These are phyloP conservation scores for Patellifolia procumbens DNA, from an alignment of 179 eudicot species.

Conservation along the genomic window DNA sequence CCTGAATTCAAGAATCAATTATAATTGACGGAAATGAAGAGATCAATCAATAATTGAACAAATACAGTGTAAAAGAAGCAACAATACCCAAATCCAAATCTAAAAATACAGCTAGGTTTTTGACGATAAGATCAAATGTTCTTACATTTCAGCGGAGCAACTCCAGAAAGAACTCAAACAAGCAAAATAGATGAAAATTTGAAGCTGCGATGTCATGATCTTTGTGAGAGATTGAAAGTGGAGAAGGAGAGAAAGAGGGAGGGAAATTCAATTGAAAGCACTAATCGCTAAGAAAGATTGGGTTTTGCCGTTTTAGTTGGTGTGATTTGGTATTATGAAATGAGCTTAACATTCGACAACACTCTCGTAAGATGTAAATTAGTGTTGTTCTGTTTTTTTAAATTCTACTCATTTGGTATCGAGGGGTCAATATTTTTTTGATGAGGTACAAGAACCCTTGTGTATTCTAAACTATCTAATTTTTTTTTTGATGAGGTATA, in stretches of 20 bases:
- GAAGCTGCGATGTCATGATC: conserved; percentile 40
- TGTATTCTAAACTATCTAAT: too few relatives aligned
- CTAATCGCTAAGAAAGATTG: not conserved
- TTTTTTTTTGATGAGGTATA: too few relatives aligned
- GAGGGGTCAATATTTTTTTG: too few relatives aligned
- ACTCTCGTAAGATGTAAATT: too few relatives aligned
- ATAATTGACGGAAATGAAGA: conserved; percentile 2
- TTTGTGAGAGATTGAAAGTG: not conserved
- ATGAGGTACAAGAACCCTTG: too few relatives aligned
- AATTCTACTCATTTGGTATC: too few relatives aligned
- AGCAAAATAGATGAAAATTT: conserved; percentile 33
- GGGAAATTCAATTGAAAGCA: not conserved
- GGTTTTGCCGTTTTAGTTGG: not conserved
- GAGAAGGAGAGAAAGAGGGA: not conserved
- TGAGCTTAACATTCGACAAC: too few relatives aligned
- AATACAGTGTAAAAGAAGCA: not conserved
- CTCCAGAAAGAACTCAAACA: conserved; percentile 20
- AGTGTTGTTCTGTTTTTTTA: too few relatives aligned
- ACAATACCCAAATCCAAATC: too few relatives aligned
- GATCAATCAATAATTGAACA: not conserved
- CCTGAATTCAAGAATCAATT: not conserved
- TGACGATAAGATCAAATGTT: not conserved
- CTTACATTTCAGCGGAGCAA: conserved; percentile 46
- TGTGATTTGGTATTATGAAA: not conserved
- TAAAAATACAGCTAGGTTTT: not conserved